Conservation (phyloP, 345 rosid genomes). For the Rhodamnia rubescens region DNA sequence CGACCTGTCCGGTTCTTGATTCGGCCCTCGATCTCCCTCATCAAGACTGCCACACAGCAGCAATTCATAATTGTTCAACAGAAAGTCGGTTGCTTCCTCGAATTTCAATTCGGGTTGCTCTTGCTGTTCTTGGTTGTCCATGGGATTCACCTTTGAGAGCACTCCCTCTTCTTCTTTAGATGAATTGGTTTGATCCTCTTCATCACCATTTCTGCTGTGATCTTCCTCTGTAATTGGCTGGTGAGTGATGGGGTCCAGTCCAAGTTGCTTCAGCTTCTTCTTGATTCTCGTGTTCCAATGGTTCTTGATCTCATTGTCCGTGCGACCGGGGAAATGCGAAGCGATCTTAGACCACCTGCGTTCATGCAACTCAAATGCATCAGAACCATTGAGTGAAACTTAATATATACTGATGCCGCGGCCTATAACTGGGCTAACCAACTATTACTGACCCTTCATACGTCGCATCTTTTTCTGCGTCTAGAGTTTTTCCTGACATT, state of each 20-base stretch:
- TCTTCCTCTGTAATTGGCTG: conserved; percentile 17
- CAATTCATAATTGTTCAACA: conserved; percentile 17
- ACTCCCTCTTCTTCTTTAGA: conserved; percentile 9
- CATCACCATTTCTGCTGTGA: not conserved
- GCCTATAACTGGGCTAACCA: not conserved
- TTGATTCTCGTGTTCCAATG: conserved; percentile 92
- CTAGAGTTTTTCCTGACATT: not conserved
- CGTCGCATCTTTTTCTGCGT: not conserved
- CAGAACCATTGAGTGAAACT: not conserved
- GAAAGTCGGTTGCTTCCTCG: conserved; percentile 18
- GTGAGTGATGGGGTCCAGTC: conserved; percentile 55
- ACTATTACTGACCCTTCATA: not conserved
- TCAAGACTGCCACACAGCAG: conserved; percentile 26
- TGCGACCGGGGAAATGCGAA: conserved; percentile 78
- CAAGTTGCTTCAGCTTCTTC: conserved; percentile 64
- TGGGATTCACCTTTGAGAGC: not conserved
- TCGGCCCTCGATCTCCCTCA: conserved; percentile 11
- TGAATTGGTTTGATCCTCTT: conserved; percentile 6
- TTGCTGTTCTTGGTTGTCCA: not conserved
- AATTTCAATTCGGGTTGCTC: not conserved
- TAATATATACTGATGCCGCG: not conserved
- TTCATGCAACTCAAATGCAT: not conserved
- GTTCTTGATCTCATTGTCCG: conserved; percentile 90
- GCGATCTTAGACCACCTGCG: conserved; percentile 94
- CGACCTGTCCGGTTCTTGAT: conserved; percentile 19